Conservation (phyloP, 352 stramenopile genomes). For the Phytophthora pinifolia region DNA sequence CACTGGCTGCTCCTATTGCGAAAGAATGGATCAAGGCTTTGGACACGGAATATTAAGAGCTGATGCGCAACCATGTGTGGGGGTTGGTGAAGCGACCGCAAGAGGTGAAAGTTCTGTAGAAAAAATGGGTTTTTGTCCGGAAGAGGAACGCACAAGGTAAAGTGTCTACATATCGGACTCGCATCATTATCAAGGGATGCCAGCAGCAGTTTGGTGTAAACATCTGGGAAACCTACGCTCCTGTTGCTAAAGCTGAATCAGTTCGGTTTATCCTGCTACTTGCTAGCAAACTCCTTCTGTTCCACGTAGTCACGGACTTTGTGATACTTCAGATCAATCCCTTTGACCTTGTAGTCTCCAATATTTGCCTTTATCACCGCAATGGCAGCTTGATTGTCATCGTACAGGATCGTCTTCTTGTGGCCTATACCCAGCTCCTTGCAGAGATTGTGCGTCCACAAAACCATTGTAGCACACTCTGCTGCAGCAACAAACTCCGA, state of each 20-base stretch:
- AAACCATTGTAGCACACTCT: conserved; percentile 9
- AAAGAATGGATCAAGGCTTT: conserved; percentile 4
- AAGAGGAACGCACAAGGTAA: conserved; percentile 1
- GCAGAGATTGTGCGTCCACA: conserved; percentile 14
- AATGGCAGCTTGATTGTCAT: conserved; percentile 11
- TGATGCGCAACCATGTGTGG: conserved; percentile 7
- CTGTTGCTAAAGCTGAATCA: conserved; percentile 5
- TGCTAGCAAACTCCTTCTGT: not conserved
- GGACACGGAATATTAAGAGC: conserved; percentile 1
- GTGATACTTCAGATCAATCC: conserved; percentile 4
- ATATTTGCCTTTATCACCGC: conserved; percentile 2
- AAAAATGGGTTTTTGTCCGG: conserved; percentile 2
- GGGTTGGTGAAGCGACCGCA: not conserved
- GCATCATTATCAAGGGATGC: conserved; percentile 11
- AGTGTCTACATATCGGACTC: conserved; percentile 7
- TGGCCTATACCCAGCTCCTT: conserved; percentile 4
- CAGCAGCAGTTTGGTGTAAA: conserved; percentile 10
- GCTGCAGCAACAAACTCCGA: conserved; percentile 7
- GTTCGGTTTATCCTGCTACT: conserved; percentile 4
- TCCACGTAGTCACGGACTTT: conserved; percentile 1
- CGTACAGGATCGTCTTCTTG: conserved; percentile 1
- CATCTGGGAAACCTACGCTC: conserved; percentile 13
- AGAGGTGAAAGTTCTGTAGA: not conserved
- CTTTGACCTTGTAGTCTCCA: conserved; percentile 15
- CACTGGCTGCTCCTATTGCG: not conserved